Evolutionary conservation across 2,329 filamentous ascomycete genomes (phyloP), one percentile per base, ranked within the genome.

Genomic region (Xylariaceae sp.): DNA sequence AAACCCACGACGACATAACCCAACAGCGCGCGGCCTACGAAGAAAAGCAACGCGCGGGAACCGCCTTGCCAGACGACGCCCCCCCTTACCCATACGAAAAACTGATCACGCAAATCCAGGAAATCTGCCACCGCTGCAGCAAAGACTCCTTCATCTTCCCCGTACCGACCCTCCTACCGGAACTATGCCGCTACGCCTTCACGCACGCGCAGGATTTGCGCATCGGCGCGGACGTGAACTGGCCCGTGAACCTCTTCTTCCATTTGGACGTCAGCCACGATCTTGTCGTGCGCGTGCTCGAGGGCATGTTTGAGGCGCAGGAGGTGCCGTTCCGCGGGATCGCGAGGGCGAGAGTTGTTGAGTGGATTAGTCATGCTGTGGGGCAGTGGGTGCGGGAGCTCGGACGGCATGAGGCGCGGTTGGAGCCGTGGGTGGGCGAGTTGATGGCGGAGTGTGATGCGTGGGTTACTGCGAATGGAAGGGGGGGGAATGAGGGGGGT

Each of bases 121-220:
- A 82, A 58, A 86, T 88, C 67, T 84, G 85, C 37, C 82, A 87
- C 67, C 82, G 84, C 49, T 84, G 86, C 13, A 82, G 82, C 8
- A 79, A 85, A 18, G 85, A 87, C 70, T 85, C 85, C 69, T 82
- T 85, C 63, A 83, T 88, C 58, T 88, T 89, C 74, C 85, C 84
- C 0, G 81, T 88, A 6, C 75, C 80, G 57, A 77, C 79, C 1
- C 76, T 89, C 0, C 77, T 89, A 9, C 83, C 83, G 0, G 78
- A 86, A 61, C 73, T 89, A 6, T 87, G 86, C 72, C 78, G 78
- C 18, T 89, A 88, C 66, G 80, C 84, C 0, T 73, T 84, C 41
- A 80, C 82, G 59, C 76, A 82, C 61, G 78, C 81, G 56, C 83
- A 85, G 66, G 83, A 87, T 64, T 77, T 77, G 1, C 80, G 80